Conservation (phyloP, 257 asterid genomes). For the Coffea eugenioides region DNA sequence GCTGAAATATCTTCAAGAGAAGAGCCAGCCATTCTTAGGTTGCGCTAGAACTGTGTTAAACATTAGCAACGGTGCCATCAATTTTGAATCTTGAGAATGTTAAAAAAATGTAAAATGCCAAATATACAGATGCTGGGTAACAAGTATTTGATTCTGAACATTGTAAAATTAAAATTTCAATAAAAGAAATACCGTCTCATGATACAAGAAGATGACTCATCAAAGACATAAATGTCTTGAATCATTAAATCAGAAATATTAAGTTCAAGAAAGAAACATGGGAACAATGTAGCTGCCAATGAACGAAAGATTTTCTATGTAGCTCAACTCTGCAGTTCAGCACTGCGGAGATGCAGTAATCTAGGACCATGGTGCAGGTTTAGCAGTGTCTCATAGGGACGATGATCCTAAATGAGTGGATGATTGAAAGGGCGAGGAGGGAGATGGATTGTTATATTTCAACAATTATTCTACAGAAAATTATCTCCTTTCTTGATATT, state of each 20-base stretch:
- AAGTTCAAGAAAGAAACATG: neutral
- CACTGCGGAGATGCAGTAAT: neutral
- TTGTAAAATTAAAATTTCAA: too few species aligned
- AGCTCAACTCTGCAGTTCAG: neutral
- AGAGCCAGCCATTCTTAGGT: slow-evolving; percentile 65
- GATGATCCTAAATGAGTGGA: neutral
- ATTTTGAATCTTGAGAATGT: neutral
- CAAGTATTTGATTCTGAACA: too few species aligned
- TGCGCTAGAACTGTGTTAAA: slow-evolving; percentile 23
- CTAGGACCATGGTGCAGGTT: neutral
- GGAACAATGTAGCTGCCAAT: neutral
- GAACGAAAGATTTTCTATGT: neutral
- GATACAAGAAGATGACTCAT: neutral
- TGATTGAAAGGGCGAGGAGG: too few species aligned
- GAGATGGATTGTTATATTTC: too few species aligned
- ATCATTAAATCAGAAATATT: neutral
- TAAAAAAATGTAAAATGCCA: neutral
- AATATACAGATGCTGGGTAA: too few species aligned
- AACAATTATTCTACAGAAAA: neutral
- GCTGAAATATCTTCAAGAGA: slow-evolving; percentile 74
- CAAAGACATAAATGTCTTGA: neutral
- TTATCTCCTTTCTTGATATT: neutral
- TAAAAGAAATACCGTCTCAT: neutral
- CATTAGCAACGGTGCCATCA: neutral
- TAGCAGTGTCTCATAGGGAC: neutral